Base-by-base conservation (phyloP, 257 asterid genomes). In the Sherardia arvensis region DNA sequence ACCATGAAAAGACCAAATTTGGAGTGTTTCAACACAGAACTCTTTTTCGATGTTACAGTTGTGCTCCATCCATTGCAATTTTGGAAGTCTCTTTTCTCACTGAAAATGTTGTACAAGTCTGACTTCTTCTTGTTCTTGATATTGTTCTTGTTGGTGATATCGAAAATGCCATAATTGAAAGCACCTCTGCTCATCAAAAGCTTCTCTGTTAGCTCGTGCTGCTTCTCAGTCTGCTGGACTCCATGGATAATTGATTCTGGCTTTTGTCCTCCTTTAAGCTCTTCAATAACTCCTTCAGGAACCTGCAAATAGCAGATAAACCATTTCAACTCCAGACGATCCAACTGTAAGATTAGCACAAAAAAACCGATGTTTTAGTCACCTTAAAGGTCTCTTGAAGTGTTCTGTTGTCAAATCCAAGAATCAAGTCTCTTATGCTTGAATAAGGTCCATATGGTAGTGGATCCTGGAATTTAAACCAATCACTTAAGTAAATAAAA, bases 41-140 rank as follows among this genome's bases (percentile, higher is more conserved):
- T 66, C 70, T 81, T 83, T 66, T 83, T 87, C 73, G 65, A 32
- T 2, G 85, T 78, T 0, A 87, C 89, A 0, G 86, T 74, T 0
- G 90, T 76, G 81, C 97, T 89, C 99, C 99, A 89, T 11, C 99
- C 99, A 6, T 92, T 79, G 73, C 85, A 69, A 20, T 92, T 92
- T 62, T 83, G 66, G 8, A 92, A 89, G 77, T 89, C 99, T 36
- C 80, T 85, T 40, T 82, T 80, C 74, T 75, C 90, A 4, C 69
- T 29, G 64, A 84, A 76, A 20, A 92, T 61, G 72, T 92, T 92
- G 84, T 70, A 92, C 21, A 73, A 28, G 49, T 69, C 67, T 0
- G 73, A 63, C 20, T 38, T 12, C 47, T 38, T 38, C 18, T 64
- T 66, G 72, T 69, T 77, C 62, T 75, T 71, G n/a, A n/a, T n/a